Evolutionary conservation across 768 basidiomycete genomes (phyloP).

Genomic region (Cantharellus cinnabarinus): DNA sequence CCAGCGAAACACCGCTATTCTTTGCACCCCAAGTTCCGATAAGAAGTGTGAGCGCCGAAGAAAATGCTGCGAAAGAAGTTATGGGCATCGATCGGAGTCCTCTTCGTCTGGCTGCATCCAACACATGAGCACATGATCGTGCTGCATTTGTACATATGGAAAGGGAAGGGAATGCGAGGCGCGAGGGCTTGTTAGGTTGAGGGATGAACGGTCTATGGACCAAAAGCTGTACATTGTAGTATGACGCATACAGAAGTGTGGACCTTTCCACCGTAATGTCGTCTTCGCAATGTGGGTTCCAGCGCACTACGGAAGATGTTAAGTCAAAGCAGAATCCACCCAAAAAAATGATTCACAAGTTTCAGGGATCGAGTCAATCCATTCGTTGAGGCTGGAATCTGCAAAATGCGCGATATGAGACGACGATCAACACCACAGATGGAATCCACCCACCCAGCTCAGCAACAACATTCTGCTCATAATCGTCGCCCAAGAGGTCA

Average conservation of each 20-base stretch:
- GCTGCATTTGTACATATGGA: constrained; percentile 41
- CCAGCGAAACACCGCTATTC: constrained; percentile 11
- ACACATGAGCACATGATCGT: constrained; percentile 36
- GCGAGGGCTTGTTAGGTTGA: background rate
- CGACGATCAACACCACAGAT: background rate
- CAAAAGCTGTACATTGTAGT: constrained; percentile 1
- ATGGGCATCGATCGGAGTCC: constrained; percentile 26
- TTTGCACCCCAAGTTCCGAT: constrained; percentile 35
- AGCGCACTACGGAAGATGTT: background rate
- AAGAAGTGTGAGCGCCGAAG: constrained; percentile 33
- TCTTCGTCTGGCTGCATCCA: constrained; percentile 29
- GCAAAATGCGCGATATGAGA: background rate
- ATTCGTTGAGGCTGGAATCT: constrained; percentile 5
- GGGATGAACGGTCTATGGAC: constrained; percentile 6
- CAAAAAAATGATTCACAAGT: constrained; percentile 1
- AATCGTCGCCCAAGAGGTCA: constrained; percentile 3
- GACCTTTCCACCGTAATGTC: background rate
- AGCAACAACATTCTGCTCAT: constrained; percentile 1
- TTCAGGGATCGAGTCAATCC: constrained; percentile 5
- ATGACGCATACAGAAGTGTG: background rate
- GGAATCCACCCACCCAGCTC: background rate
- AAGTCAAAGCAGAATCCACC: background rate
- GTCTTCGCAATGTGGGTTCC: background rate
- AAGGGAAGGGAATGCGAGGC: constrained; percentile 29
- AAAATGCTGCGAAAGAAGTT: constrained; percentile 27